A percentile compares a stretch with the other conserved stretches of the same genome.
Conservation (phyloP, 495 filamentous ascomycete species). For the Astrocystis sublimbata region DNA sequence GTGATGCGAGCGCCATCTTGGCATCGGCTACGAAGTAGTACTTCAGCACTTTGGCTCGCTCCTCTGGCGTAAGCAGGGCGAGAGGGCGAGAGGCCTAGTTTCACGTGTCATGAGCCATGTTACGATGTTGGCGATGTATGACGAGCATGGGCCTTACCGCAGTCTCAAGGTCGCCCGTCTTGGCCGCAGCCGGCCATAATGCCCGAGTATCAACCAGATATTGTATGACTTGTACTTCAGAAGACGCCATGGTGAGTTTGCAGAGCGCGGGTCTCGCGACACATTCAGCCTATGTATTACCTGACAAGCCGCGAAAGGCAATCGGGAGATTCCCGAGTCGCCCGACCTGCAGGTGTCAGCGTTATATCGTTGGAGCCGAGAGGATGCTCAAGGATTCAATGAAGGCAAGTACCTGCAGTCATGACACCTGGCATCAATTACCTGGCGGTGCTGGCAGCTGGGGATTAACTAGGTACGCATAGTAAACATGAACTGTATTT, state of each 20-base stretch:
- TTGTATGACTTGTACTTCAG: constrained; percentile 37
- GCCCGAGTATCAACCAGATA: constrained; percentile 50
- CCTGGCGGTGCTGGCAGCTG: constrained; percentile 14
- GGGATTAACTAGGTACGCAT: background rate
- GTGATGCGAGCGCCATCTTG: constrained; percentile 69
- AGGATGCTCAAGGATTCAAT: background rate
- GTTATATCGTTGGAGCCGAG: background rate
- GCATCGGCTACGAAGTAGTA: constrained; percentile 67
- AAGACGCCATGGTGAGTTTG: constrained; percentile 25
- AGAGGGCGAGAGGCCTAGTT: constrained; percentile 57
- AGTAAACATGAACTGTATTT: background rate
- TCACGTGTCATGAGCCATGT: constrained; percentile 5
- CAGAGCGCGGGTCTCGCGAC: background rate
- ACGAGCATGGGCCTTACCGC: constrained; percentile 32
- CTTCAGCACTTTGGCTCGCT: constrained; percentile 51
- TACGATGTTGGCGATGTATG: background rate
- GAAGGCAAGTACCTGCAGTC: constrained; percentile 1
- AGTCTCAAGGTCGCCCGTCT: constrained; percentile 42
- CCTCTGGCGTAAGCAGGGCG: constrained; percentile 53
- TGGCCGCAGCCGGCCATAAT: constrained; percentile 44
- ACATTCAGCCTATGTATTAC: background rate
- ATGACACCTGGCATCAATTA: constrained; percentile 8
- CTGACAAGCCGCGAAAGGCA: background rate
- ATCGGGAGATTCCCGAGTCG: too few relatives aligned
- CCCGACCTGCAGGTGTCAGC: constrained; percentile 1